Base-by-base conservation (phyloP, 805 yeast species). In the Allodekkera sacchari region DNA sequence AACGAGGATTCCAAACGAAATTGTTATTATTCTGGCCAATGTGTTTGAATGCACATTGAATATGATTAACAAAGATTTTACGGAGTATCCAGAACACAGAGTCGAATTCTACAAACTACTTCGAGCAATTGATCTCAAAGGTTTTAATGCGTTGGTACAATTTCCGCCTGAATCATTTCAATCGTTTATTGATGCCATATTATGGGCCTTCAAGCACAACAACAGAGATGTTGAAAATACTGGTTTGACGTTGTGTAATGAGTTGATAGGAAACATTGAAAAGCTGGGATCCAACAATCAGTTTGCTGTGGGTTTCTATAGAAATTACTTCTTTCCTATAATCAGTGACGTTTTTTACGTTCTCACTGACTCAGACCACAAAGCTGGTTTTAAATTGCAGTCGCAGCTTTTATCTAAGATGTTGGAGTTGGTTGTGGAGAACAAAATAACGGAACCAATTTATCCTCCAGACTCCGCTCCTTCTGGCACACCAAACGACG, bases 181-280 rank as follows among this genome's bases (percentile, higher is more conserved):
- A 52, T 71, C 85, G 37, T 80, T 92, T 35, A 77, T 92, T 38
- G 89, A 87, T 59, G 94, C 97, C 3, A 88, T 95, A 28, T 66
- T 92, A 50, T 92, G 99, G 99, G 96, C 97, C 0, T 83, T 92
- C 57, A 89, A 92, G 60, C 99, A 92, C 57, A 92, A 88, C 51
- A 88, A 92, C 59, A 77, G 97, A 56, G 97, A 89, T 34, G 96
- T 92, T 34, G 98, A 92, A 58, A 88, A 81, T 41, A 79, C 79
- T 34, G 99, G 98, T 18, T 71, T 92, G 45, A 73, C 79, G 24
- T 68, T 92, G 42, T 83, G 92, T 21, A 67, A 81, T 35, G 96
- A 89, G 51, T 66, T 92, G 39, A 67, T 89, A 37, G 76, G 74
- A 44, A 92, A 92, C 54, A 88, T 92, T 44, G 89, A 87, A 42